Percentiles rank a stretch among this genome's conserved stretches.
phyloP scores from a whole-genome alignment of 192 early-diverging fungal genomes.

The Coemansia sp. region DNA sequence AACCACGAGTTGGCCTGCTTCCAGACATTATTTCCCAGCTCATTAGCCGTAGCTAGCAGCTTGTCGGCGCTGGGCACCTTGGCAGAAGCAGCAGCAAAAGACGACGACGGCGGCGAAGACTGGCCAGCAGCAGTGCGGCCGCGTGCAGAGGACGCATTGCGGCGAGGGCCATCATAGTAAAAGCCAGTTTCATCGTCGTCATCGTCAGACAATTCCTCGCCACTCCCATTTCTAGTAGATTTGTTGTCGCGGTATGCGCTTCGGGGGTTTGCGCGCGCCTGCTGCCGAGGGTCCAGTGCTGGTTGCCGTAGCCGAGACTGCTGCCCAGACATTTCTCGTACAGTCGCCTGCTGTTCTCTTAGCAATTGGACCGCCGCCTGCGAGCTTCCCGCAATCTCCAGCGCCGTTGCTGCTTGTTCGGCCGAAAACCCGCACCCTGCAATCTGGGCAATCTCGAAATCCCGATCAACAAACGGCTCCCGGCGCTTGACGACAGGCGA shows the following conservation, averaged over 20 bases:
- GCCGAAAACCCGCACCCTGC: constrained; percentile 81
- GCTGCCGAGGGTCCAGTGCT: background rate
- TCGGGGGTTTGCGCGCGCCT: background rate
- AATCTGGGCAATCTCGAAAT: constrained; percentile 71
- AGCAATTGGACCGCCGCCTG: constrained; percentile 59
- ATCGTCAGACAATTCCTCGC: constrained; percentile 23
- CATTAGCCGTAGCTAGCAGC: constrained; percentile 52
- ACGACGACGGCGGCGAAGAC: background rate
- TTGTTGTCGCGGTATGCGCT: constrained; percentile 15
- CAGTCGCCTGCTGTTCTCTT: constrained; percentile 37
- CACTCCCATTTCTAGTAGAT: background rate
- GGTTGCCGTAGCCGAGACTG: background rate
- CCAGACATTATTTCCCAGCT: constrained; percentile 48
- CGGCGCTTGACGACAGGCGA: background rate
- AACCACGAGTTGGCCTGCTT: constrained; percentile 59
- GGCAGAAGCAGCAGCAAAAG: background rate
- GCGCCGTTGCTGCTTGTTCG: constrained; percentile 65
- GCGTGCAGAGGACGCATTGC: background rate
- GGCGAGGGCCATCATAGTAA: constrained; percentile 21
- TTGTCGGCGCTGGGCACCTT: constrained; percentile 27
- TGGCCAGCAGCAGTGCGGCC: constrained; percentile 2
- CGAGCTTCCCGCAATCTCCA: constrained; percentile 69
- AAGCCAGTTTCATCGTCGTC: constrained; percentile 13
- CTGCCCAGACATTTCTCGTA: constrained; percentile 3
- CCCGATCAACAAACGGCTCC: constrained; percentile 35